Evolutionary conservation across 2,329 filamentous ascomycete species (phyloP).

Genomic region (Arthrobotrys megalospora): DNA sequence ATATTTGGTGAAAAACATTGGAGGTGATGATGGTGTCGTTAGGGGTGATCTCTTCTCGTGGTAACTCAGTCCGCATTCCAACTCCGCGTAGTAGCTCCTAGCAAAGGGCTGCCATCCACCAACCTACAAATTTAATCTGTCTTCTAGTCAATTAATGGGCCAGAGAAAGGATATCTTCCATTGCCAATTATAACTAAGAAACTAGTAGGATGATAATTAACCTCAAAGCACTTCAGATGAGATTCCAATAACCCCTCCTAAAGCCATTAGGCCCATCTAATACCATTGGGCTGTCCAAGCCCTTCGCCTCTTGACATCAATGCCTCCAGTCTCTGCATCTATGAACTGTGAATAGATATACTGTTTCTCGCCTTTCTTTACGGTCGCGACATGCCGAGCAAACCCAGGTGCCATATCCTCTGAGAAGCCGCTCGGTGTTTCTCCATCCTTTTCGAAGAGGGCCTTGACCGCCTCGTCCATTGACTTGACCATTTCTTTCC

Average conservation of each 20-base stretch:
- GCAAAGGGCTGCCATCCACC: too few species aligned
- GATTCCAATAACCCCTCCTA: too few species aligned
- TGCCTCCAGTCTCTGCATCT: slow-evolving; percentile 73
- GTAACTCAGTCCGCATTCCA: not conserved
- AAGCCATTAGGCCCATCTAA: too few species aligned
- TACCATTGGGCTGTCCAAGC: slow-evolving; percentile 78
- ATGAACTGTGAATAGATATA: slow-evolving; percentile 74
- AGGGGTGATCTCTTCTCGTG: not conserved
- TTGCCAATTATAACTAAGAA: too few species aligned
- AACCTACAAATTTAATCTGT: too few species aligned
- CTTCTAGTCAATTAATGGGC: too few species aligned
- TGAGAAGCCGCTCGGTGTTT: slow-evolving; percentile 67
- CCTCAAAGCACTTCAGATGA: too few species aligned
- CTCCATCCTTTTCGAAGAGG: slow-evolving; percentile 69
- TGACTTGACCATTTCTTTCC: slow-evolving; percentile 71
- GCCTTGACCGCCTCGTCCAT: slow-evolving; percentile 73
- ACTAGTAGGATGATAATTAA: too few species aligned
- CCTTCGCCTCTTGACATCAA: slow-evolving; percentile 69
- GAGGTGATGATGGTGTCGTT: not conserved
- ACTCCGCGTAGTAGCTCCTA: too few species aligned
- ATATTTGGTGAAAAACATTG: not conserved
- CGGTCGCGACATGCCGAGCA: slow-evolving; percentile 14
- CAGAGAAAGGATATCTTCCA: too few species aligned
- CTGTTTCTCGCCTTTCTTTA: slow-evolving; percentile 51
- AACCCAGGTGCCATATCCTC: slow-evolving; percentile 68